Percentiles rank a stretch among this genome's conserved stretches.
phyloP scores from a whole-genome alignment of 2,329 filamentous ascomycete genomes.

The Exophiala phaeomuriformis region DNA sequence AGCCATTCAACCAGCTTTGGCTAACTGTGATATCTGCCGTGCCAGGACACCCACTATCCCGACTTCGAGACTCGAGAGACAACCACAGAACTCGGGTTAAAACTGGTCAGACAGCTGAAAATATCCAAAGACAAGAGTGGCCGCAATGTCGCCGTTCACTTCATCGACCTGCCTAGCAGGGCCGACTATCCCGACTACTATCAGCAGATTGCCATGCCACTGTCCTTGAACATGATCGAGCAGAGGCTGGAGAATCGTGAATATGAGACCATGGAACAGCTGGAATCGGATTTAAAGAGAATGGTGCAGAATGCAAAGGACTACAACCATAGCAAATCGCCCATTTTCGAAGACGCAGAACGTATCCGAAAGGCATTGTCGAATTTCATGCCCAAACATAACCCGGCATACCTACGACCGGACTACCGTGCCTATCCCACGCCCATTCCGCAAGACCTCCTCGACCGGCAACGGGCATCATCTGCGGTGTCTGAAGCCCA shows the following conservation, averaged over 20 bases:
- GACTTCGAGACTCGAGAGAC: constrained; percentile 55
- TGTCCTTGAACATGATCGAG: constrained; percentile 71
- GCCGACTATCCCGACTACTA: constrained; percentile 61
- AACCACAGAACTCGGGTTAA: constrained; percentile 63
- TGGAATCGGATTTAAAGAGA: constrained; percentile 81
- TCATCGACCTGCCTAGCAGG: constrained; percentile 61
- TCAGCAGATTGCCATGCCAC: constrained; percentile 65
- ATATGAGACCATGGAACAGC: constrained; percentile 62
- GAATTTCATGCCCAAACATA: constrained; percentile 79
- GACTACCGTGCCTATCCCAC: constrained; percentile 67
- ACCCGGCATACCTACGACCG: constrained; percentile 68
- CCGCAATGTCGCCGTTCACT: constrained; percentile 65
- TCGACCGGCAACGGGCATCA: constrained; percentile 20
- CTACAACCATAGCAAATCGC: constrained; percentile 66
- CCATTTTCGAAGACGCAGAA: constrained; percentile 75
- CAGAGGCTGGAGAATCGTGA: constrained; percentile 60
- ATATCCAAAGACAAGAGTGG: constrained; percentile 75
- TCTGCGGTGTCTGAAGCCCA: constrained; percentile 16
- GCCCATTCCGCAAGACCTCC: constrained; percentile 56
- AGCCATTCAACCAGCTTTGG: background rate
- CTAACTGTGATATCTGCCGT: constrained; percentile 11
- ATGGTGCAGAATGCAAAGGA: constrained; percentile 84
- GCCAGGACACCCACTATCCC: constrained; percentile 27
- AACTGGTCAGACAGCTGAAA: constrained; percentile 67
- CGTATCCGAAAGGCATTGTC: constrained; percentile 77